phyloP scores from a whole-genome alignment of 805 yeast species.

The Saccharomyces cerevisiae region DNA sequence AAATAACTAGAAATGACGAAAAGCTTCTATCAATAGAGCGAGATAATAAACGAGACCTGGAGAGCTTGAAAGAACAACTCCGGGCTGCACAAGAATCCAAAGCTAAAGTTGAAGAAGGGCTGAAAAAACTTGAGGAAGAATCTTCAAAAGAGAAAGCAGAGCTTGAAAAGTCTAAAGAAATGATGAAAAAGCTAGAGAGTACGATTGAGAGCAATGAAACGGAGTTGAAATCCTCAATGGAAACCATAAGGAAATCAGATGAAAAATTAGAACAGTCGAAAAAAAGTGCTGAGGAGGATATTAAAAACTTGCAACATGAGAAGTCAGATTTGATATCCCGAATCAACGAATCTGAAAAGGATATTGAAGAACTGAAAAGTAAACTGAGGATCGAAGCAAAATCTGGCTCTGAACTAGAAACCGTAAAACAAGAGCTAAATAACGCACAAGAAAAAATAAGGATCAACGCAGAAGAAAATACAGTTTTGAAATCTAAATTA shows the following conservation, averaged over 20 bases:
- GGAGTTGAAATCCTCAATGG: neutral
- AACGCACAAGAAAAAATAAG: neutral
- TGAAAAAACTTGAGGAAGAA: neutral
- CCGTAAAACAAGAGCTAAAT: neutral
- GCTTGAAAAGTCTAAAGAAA: neutral
- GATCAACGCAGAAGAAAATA: neutral
- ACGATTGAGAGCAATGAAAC: neutral
- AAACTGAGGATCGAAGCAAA: constrained; percentile 1
- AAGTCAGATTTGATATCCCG: constrained; percentile 1
- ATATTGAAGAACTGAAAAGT: constrained; percentile 5
- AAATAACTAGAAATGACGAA: neutral
- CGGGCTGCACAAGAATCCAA: neutral
- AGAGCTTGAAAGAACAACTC: neutral
- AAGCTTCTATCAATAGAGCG: neutral
- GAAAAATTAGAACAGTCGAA: neutral
- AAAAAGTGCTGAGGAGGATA: neutral
- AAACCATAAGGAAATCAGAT: neutral
- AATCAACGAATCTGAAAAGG: constrained; percentile 2
- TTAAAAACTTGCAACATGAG: constrained; percentile 2
- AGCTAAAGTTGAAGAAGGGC: neutral
- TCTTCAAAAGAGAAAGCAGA: neutral
- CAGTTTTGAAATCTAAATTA: neutral
- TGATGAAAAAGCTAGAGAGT: neutral
- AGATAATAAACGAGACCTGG: neutral
- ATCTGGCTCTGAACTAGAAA: neutral